Conservation (phyloP, 192 early-diverging fungal species). For the Chytriomyces hyalinus region DNA sequence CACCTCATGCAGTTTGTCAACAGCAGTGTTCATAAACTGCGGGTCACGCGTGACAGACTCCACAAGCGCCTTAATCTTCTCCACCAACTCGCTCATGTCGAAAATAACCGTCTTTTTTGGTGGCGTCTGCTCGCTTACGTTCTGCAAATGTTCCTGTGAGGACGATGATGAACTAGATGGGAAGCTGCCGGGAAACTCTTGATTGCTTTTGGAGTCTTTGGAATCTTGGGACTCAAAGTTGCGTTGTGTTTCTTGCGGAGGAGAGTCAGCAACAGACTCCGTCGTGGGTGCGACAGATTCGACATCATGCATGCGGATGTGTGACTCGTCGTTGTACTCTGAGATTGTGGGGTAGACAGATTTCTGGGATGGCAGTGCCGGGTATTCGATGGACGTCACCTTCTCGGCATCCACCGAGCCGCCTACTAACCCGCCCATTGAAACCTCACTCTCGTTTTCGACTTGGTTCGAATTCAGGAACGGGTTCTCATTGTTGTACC, state of each 20-base stretch:
- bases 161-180: too few species aligned
- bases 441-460: too few species aligned
- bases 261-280: background rate
- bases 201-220: background rate
- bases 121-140: too few species aligned
- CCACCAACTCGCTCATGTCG: conserved; percentile 5
- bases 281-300: conserved; percentile 17
- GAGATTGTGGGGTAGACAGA: background rate
- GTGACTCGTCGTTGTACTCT: background rate
- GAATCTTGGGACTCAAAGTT: background rate
- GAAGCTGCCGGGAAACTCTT: too few species aligned
- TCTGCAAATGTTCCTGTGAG: too few species aligned
- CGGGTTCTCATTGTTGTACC: background rate
- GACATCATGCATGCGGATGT: conserved; percentile 21
- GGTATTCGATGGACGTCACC: conserved; percentile 7
- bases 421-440: too few species aligned
- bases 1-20: conserved; percentile 21
- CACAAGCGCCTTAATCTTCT: background rate
- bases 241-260: background rate
- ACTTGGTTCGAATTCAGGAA: background rate
- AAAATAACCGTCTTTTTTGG: background rate
- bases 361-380: background rate
- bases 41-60: conserved; percentile 20
- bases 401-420: too few species aligned
- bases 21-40: conserved; percentile 24